Evolutionary conservation across 2,329 filamentous ascomycete species (phyloP), one percentile per base, ranked within the genome.

Genomic region (Exophiala oligosperma): DNA sequence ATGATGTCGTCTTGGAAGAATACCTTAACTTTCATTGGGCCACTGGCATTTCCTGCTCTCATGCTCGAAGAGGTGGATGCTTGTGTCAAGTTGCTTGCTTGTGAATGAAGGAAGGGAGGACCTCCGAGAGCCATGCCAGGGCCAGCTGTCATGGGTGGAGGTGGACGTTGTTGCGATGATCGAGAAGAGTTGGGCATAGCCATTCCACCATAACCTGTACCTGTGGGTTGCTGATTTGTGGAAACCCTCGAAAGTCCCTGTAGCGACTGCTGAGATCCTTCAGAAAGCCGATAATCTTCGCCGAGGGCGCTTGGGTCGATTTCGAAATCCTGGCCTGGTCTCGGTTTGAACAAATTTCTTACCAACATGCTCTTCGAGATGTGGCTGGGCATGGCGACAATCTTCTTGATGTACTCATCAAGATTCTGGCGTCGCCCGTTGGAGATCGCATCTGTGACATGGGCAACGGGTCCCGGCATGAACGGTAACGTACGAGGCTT

Each of bases 401-500:
- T 81, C 68, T 94, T 93, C 76, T 95, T 95, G 67, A 99, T 91
- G 69, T 99, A 99, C 52, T 93, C 90, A 69, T 99, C 92, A 40
- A 99, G 79, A 71, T 96, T 97, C 72, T 94, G 90, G 59, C 94
- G 85, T 65, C 94, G 86, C 28, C 92, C 92, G 70, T 97, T 92
- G 17, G 92, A 96, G 68, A 99, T 97, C 37, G 90, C 91, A 71
- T 97, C 93, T n/a, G 93, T 99, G 56, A 97, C 93, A 74, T 96
- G 96, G 64, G 92, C 96, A 61, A 99, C 93, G 2, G 94, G 94
- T 4, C 94, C 94, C 8, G 94, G 94, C 94, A 99, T 99, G 73
- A 96, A 97, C 1, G 94, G 94, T 11, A 99, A 76, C 7, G 89
- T 91, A 56, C 94, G 88, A 70, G 89, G 87, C 69, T 92, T 78